phyloP scores from a whole-genome alignment of 2,329 filamentous ascomycete species.

The Aspergillus quadricinctus region DNA sequence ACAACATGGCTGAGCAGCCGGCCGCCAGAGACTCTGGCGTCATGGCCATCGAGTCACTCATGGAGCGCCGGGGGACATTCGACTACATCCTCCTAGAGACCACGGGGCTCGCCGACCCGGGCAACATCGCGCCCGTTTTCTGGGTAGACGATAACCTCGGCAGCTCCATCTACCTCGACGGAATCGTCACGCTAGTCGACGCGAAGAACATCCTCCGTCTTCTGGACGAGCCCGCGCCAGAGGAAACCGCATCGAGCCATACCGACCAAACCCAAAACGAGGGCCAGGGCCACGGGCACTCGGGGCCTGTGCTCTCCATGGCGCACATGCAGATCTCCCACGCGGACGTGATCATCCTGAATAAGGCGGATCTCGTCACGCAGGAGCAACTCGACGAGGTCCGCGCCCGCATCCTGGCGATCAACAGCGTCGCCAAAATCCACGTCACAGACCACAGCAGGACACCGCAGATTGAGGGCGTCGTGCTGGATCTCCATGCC shows the following conservation, averaged over 20 bases:
- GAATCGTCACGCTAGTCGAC: conserved; percentile 92
- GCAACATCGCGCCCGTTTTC: conserved; percentile 91
- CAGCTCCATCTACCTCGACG: conserved; percentile 93
- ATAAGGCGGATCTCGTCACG: conserved; percentile 84
- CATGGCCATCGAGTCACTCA: conserved; percentile 88
- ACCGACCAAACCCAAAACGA: conserved; percentile 44
- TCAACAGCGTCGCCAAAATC: conserved; percentile 84
- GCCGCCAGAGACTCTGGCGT: conserved; percentile 74
- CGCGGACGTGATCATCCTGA: conserved; percentile 90
- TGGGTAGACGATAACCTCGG: conserved; percentile 97
- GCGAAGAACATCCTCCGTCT: conserved; percentile 84
- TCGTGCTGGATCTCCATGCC: conserved; percentile 84
- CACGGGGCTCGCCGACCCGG: conserved; percentile 89
- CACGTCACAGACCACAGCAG: conserved; percentile 75
- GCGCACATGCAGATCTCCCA: conserved; percentile 96
- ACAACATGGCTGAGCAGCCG: conserved; percentile 2
- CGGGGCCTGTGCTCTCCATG: conserved; percentile 74
- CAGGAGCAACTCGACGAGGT: conserved; percentile 65
- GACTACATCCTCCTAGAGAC: conserved; percentile 98
- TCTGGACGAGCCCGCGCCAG: conserved; percentile 62
- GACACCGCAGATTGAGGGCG: conserved; percentile 77
- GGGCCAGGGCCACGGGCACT: conserved; percentile 30
- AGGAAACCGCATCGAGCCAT: conserved; percentile 41
- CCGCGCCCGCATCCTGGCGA: conserved; percentile 67
- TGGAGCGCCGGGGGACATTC: conserved; percentile 89